Evolutionary conservation across 2,329 filamentous ascomycete genomes (phyloP), one percentile per base, ranked within the genome.

Genomic region (Ophiostoma sp.): DNA sequence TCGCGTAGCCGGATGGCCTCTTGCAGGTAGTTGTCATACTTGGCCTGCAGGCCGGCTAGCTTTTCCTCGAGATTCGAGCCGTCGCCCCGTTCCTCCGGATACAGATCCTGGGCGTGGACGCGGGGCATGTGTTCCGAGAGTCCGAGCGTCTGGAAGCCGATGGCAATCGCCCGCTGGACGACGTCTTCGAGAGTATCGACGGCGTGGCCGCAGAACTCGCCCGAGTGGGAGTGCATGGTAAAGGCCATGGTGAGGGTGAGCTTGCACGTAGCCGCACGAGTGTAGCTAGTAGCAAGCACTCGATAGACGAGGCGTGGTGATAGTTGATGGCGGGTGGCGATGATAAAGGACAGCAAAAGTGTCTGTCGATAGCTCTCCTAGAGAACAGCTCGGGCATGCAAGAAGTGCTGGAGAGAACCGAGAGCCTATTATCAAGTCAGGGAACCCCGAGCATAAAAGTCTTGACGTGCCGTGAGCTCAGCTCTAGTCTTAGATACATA

Each of bases 141-240:
- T 36, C 90, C 92, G 76, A 97, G 93, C 27, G 90, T 90, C 71
- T 87, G 86, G 84, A 96, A 95, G 60, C 90, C 89, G 70, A 89
- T 84, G 64, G 83, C 79, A 73, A 98, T 92, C 72, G 94, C 94
- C 12, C 88, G 85, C 75, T 88, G 85, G 73, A 98, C 82, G 65
- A 98, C 86, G 72, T 92, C 88, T 77, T 98, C 94, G 9, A 99
- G 85, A 27, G 87, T 84, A 76, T 96, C 87, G 76, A 89, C 87
- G 66, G 95, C 95, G 81, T 99, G 95, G 73, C 89, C 87, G 81
- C 95, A 99, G 82, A 99, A 99, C 77, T 99, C 92, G 72, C 95
- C 95, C 49, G 95, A 98, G 80, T 99, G 95, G 76, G 92, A 96
- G 79, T 99, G 95, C 82, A 98, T 96, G 4, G 95, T 96, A 81